Conservation (phyloP, 2,329 filamentous ascomycete species). For the Neurospora sp. region DNA sequence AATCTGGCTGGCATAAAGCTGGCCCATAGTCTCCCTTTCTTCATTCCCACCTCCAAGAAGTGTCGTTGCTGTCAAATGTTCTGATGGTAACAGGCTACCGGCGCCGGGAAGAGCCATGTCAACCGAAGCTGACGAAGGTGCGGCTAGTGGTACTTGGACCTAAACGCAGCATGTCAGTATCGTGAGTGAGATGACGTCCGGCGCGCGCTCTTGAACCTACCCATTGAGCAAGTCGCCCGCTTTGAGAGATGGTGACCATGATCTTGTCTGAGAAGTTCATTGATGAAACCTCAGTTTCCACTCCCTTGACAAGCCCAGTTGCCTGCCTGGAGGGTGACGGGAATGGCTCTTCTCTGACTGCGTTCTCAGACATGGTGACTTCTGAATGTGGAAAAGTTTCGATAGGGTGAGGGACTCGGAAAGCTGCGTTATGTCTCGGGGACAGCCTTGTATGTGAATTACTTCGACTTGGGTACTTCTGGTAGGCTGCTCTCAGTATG, state of each 20-base stretch:
- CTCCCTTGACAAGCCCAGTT: slow-evolving; percentile 53
- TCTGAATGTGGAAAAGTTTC: neutral
- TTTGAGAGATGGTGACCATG: slow-evolving; percentile 78
- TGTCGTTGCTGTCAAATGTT: slow-evolving; percentile 76
- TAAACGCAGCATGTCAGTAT: slow-evolving; percentile 22
- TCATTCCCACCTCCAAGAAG: slow-evolving; percentile 74
- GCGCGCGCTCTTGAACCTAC: slow-evolving; percentile 36
- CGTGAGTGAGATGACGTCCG: slow-evolving; percentile 15
- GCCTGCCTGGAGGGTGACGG: slow-evolving; percentile 54
- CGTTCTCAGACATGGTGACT: slow-evolving; percentile 27
- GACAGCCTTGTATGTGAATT: neutral
- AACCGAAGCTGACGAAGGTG: slow-evolving; percentile 51
- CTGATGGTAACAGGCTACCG: slow-evolving; percentile 56
- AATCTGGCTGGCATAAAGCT: slow-evolving; percentile 83
- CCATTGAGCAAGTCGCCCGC: slow-evolving; percentile 84
- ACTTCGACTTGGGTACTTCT: neutral
- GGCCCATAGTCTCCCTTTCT: slow-evolving; percentile 72
- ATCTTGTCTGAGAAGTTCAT: slow-evolving; percentile 83
- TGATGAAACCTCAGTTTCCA: slow-evolving; percentile 61
- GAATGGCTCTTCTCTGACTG: slow-evolving; percentile 47
- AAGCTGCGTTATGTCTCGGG: neutral
- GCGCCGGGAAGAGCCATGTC: slow-evolving; percentile 46
- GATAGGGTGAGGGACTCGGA: neutral
- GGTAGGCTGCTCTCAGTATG: neutral
- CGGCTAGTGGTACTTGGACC: slow-evolving; percentile 71